Evolutionary conservation across 176 grass and related monocot species (phyloP).

Genomic region (Tillandsia leiboldiana): DNA sequence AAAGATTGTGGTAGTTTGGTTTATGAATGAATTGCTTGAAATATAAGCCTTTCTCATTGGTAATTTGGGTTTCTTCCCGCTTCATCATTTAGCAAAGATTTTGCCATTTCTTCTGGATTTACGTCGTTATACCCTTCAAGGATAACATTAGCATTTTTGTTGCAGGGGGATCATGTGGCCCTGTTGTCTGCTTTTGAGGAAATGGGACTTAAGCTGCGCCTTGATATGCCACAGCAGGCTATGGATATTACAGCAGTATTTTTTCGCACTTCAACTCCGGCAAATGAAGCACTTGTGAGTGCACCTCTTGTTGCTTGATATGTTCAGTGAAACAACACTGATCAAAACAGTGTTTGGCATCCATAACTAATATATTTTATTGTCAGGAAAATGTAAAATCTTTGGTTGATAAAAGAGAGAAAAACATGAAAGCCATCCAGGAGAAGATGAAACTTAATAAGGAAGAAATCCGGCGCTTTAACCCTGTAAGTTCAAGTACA

Average conservation of each 20-base stretch:
- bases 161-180: conserved; percentile 88
- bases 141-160: conserved; percentile 13
- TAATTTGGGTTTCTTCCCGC: neutral
- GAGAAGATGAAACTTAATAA: conserved; percentile 74
- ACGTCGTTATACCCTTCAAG: neutral
- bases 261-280: conserved; percentile 63
- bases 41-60: no score
- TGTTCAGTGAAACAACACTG: neutral
- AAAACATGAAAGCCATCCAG: conserved; percentile 60
- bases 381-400: conserved; percentile 70
- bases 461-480: conserved; percentile 64
- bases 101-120: neutral
- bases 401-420: conserved; percentile 71
- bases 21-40: no score
- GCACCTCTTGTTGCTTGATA: neutral
- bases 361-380: conserved; percentile 7
- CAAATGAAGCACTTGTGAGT: conserved; percentile 64
- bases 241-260: conserved; percentile 78
- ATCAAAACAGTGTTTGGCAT: neutral
- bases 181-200: conserved; percentile 82
- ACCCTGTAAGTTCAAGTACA: conserved; percentile 56
- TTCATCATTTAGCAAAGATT: neutral
- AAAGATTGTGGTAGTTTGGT: neutral
- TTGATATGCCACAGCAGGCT: conserved; percentile 94
- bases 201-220: conserved; percentile 93